Percentiles rank a stretch among this genome's conserved stretches.
Evolutionary conservation across 441 rosid genomes (phyloP).

Genomic region (Hura crepitans): DNA sequence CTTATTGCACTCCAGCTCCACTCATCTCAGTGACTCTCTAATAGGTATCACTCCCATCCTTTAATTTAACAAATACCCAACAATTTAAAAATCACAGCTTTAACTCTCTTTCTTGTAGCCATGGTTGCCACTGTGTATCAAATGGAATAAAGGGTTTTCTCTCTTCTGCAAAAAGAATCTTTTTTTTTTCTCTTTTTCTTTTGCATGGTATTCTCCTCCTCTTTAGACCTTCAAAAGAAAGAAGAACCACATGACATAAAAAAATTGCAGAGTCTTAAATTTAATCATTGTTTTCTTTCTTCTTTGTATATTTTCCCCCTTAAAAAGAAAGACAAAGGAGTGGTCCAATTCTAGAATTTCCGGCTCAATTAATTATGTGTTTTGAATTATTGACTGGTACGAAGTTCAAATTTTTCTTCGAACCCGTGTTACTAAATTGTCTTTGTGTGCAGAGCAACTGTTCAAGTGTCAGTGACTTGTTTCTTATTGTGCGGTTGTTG

Average conservation of each 20-base stretch:
- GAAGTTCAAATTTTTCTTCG: constrained; percentile 8
- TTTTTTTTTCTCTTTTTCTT: constrained; percentile 22
- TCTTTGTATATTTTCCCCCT: neutral
- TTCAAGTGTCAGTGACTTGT: constrained; percentile 22
- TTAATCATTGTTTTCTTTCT: neutral
- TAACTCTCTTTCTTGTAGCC: neutral
- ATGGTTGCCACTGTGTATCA: neutral
- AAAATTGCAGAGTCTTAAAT: neutral
- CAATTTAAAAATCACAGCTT: neutral
- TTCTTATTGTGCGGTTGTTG: constrained; percentile 21
- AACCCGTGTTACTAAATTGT: constrained; percentile 34
- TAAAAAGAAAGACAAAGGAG: neutral
- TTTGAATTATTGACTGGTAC: constrained; percentile 15
- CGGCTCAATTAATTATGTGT: constrained; percentile 20
- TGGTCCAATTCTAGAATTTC: constrained; percentile 33
- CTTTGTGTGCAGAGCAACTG: constrained; percentile 26
- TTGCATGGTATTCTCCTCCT: neutral
- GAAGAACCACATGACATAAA: constrained; percentile 4
- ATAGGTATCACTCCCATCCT: no score
- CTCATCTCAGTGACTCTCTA: neutral
- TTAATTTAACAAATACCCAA: neutral
- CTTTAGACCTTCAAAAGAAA: constrained; percentile 24
- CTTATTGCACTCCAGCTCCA: neutral
- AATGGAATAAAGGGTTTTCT: constrained; percentile 37
- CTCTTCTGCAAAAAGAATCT: constrained; percentile 30